phyloP scores from a whole-genome alignment of 1,284 basidiomycete species.

The Hymenochaete sp. region DNA sequence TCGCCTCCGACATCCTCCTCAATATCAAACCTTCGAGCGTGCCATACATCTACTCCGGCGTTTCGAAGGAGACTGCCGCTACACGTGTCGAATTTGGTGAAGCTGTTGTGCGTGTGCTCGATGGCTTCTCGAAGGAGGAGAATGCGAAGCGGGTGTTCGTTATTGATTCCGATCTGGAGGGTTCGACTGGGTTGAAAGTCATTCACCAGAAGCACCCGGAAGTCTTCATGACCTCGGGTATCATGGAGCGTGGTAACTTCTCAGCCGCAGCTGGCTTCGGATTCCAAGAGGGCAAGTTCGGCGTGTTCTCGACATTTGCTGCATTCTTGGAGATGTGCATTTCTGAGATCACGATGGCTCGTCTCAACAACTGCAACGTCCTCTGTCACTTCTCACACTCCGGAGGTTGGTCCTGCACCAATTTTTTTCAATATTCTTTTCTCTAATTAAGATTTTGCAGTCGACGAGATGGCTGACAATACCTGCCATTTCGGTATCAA shows the following conservation, averaged over 20 bases:
- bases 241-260: constrained; percentile 79
- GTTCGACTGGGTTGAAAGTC: constrained; percentile 76
- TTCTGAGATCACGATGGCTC: constrained; percentile 85
- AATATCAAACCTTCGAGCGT: constrained; percentile 53
- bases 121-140: constrained; percentile 65
- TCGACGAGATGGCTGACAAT: constrained; percentile 79
- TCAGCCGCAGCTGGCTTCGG: constrained; percentile 82
- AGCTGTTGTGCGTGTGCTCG: constrained; percentile 69
- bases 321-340: constrained; percentile 85
- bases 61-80: constrained; percentile 64
- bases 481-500: constrained; percentile 80
- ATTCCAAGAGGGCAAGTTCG: constrained; percentile 64
- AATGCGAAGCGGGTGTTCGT: constrained; percentile 75
- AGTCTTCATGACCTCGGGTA: constrained; percentile 75
- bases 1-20: constrained; percentile 45
- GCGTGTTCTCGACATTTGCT: constrained; percentile 80
- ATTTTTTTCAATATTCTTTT: constrained; percentile 1
- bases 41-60: constrained; percentile 58
- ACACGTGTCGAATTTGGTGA: constrained; percentile 79
- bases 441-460: constrained; percentile 26
- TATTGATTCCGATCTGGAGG: constrained; percentile 83
- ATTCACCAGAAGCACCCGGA: constrained; percentile 85
- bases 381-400: constrained; percentile 83
- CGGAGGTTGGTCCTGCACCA: constrained; percentile 44
- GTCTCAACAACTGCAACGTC: constrained; percentile 78